A percentile compares a stretch with the other conserved stretches of the same genome.
These are phyloP conservation scores for Agrocybe praecox DNA, from an alignment of 768 basidiomycete genomes.

Conservation along the genomic window DNA sequence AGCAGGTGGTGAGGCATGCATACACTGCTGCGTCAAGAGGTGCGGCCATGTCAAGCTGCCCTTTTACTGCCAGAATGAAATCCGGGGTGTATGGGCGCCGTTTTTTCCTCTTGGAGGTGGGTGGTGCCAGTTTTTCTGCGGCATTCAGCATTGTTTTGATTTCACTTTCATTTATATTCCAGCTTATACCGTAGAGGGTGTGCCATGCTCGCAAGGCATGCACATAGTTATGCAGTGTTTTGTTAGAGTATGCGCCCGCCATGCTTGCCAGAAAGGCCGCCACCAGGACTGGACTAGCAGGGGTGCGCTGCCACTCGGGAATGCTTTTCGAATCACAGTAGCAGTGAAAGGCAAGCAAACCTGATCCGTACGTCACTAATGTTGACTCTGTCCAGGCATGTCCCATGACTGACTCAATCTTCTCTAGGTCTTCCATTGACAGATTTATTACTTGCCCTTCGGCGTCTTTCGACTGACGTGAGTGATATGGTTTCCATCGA, in stretches of 20 bases:
- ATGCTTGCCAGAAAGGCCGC: slow-evolving; percentile 28
- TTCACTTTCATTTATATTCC: slow-evolving; percentile 25
- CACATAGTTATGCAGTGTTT: slow-evolving; percentile 38
- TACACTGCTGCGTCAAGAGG: slow-evolving; percentile 36
- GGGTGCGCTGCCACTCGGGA: slow-evolving; percentile 32
- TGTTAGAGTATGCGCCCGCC: slow-evolving; percentile 32
- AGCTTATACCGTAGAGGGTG: slow-evolving; percentile 37
- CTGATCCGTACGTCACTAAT: too few relatives aligned
- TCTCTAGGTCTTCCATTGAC: too few relatives aligned
- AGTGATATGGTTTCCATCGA: too few relatives aligned
- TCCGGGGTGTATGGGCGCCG: slow-evolving; percentile 29
- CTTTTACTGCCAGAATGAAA: slow-evolving; percentile 18
- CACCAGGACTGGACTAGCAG: slow-evolving; percentile 25
- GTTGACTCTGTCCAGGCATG: too few relatives aligned
- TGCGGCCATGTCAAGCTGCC: slow-evolving; percentile 21
- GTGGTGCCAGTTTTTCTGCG: slow-evolving; percentile 29
- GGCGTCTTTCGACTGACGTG: too few relatives aligned
- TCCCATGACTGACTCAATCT: too few relatives aligned
- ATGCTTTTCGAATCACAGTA: slow-evolving; percentile 36
- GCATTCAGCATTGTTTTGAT: slow-evolving; percentile 30
- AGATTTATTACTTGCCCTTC: too few relatives aligned
- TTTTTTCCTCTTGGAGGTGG: slow-evolving; percentile 27
- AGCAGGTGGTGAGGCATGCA: slow-evolving; percentile 40
- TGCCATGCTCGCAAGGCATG: slow-evolving; percentile 47
- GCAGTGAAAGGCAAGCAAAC: slow-evolving; percentile 38